Base-by-base conservation (phyloP, 2,329 filamentous ascomycete genomes). In the Allantophomopsis lycopodina region DNA sequence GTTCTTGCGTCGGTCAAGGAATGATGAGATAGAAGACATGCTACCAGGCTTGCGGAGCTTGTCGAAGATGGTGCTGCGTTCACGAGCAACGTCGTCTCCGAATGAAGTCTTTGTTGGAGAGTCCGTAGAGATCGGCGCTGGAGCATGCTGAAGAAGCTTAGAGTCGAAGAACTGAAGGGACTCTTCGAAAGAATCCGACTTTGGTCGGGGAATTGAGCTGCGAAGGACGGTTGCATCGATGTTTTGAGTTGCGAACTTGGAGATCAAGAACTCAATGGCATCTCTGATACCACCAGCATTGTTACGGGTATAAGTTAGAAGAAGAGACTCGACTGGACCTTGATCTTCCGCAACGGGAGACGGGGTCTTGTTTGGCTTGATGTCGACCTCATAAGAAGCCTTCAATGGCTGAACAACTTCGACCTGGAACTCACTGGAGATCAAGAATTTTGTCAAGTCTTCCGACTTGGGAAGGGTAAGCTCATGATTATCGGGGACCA, bases 171-270 rank as follows among this genome's bases (percentile, higher is more conserved):
- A 96, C 42, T 88, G 89, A 39, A 96, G 71, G 7, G 89, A 94
- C 52, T 98, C 89, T 58, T 98, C 91, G 48, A 98, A 98, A 0
- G 91, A 95, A 59, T 98, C 91, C 1, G 91, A 96, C 65, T 96
- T 95, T 46, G 91, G 91, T n/a, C 91, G 83, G 15, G 89, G 87
- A 48, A 96, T 91, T n/a, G 86, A 80, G 39, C 91, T 91, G 60
- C 93, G 93, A 53, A 96, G 79, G 33, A 87, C 79, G 42, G 74
- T 83, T 8, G 80, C 74, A 52, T 96, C 86, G n/a, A 95, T 76
- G n/a, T 84, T 83, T 36, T 87, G 82, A 35, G 84, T 81, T 20
- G 93, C 83, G 44, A 96, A 75, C 45, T 87, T 78, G 34, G 84
- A 79, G 50, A 91, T 82, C 49, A 98, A 68, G 57, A 93, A 94